Evolutionary conservation across 306 rosid species (phyloP).

Genomic region (Pueraria montana): DNA sequence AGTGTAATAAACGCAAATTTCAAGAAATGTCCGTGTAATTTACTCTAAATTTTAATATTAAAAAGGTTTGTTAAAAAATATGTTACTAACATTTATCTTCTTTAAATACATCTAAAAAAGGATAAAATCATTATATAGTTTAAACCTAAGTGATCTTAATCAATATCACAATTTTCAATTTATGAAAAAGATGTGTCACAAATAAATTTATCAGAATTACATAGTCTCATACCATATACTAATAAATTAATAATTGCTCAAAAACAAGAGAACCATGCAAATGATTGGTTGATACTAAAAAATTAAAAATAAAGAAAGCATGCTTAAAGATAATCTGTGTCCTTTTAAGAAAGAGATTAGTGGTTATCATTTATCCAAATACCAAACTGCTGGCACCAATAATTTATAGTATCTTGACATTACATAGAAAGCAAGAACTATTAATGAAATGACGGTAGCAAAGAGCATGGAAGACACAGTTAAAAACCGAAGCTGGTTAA

Average conservation of each 20-base stretch:
- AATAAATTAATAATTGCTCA: too few species aligned
- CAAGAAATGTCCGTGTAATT: too few species aligned
- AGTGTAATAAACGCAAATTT: too few species aligned
- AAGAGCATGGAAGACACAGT: conserved; percentile 41
- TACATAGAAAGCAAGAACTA: neutral
- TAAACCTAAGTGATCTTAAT: neutral
- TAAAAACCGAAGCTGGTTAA: conserved; percentile 44
- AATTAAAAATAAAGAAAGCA: neutral
- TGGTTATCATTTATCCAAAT: conserved; percentile 46
- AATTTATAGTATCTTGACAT: conserved; percentile 35
- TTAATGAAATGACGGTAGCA: conserved; percentile 39
- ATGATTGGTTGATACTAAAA: neutral
- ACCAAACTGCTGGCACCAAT: conserved; percentile 29
- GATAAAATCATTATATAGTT: too few species aligned
- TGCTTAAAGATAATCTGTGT: conserved; percentile 43
- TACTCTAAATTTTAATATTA: too few species aligned
- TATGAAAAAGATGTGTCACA: neutral
- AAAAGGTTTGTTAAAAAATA: neutral
- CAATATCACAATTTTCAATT: neutral
- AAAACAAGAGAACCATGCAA: conserved; percentile 9
- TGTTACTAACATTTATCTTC: neutral
- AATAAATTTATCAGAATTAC: too few species aligned
- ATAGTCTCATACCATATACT: too few species aligned
- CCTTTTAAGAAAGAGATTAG: conserved; percentile 39
- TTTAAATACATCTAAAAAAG: too few species aligned